These are phyloP conservation scores for Scedosporium minutisporum DNA, from an alignment of 2,329 filamentous ascomycete genomes.

Conservation along the genomic window DNA sequence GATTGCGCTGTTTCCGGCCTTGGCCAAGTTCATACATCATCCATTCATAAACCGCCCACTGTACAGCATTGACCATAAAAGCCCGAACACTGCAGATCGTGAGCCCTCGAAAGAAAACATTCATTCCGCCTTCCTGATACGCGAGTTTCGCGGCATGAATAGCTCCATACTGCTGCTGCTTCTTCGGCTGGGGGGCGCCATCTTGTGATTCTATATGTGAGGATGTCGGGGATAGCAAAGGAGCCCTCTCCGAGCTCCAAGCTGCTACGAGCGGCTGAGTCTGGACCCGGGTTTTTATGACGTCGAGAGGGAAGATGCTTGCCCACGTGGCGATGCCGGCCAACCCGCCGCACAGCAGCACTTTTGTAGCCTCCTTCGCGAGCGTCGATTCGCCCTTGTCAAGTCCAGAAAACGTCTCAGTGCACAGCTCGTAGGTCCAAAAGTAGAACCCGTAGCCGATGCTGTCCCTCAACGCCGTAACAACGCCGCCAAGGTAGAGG, in stretches of 20 bases:
- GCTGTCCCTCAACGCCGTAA: conserved; percentile 76
- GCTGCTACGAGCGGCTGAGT: conserved; percentile 41
- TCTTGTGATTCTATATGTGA: conserved; percentile 3
- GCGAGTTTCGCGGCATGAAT: conserved; percentile 54
- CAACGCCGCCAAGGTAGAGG: conserved; percentile 68
- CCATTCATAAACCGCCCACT: conserved; percentile 90
- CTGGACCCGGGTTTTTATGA: conserved; percentile 89
- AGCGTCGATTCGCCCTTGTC: conserved; percentile 14
- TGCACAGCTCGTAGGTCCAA: conserved; percentile 77
- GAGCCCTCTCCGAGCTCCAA: conserved; percentile 14
- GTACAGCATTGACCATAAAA: conserved; percentile 86
- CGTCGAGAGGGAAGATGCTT: conserved; percentile 82
- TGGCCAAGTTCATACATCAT: conserved; percentile 52
- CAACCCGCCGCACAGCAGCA: conserved; percentile 74
- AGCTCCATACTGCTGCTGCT: conserved; percentile 34
- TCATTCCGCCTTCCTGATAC: conserved; percentile 53
- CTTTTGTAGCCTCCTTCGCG: conserved; percentile 45
- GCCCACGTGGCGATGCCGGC: conserved; percentile 85
- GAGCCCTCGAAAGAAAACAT: conserved; percentile 63
- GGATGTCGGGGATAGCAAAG: conserved; percentile 21
- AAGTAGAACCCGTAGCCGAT: conserved; percentile 98
- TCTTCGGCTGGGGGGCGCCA: conserved; percentile 3
- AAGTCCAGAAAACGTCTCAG: conserved; percentile 40
- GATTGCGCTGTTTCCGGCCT: conserved; percentile 3
- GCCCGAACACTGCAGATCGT: conserved; percentile 75